Evolutionary conservation across 2,329 filamentous ascomycete genomes (phyloP).

Genomic region (Sodiomyces alkalinus): DNA sequence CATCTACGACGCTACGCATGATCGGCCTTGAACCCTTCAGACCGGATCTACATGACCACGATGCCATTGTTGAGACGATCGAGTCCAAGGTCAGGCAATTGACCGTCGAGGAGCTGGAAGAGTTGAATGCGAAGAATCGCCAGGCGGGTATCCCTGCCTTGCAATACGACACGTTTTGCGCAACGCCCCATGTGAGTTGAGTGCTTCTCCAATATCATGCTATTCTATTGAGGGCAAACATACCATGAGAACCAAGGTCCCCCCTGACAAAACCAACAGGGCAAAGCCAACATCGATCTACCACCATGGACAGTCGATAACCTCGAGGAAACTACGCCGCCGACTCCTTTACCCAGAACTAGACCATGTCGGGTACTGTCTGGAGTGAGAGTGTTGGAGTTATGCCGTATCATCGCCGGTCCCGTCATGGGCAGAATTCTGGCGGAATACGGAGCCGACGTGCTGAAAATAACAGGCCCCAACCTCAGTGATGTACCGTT

Average conservation of each 20-base stretch:
- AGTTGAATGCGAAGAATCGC: conserved; percentile 34
- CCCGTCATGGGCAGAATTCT: conserved; percentile 57
- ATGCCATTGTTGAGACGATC: conserved; percentile 41
- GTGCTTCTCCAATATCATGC: too few relatives aligned
- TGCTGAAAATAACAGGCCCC: conserved; percentile 56
- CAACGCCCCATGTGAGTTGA: conserved; percentile 31
- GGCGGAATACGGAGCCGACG: conserved; percentile 61
- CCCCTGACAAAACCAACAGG: conserved; percentile 24
- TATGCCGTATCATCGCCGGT: conserved; percentile 62
- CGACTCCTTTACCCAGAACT: conserved; percentile 19
- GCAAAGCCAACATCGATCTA: conserved; percentile 21
- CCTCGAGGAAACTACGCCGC: conserved; percentile 34
- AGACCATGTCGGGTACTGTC: conserved; percentile 21
- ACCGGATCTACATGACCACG: conserved; percentile 45
- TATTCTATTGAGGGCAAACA: too few relatives aligned
- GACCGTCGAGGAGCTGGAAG: conserved; percentile 39
- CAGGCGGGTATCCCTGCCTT: conserved; percentile 47
- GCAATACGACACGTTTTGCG: conserved; percentile 42
- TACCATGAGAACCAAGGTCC: background rate
- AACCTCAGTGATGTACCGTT: conserved; percentile 56
- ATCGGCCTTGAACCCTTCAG: conserved; percentile 48
- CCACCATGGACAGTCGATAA: conserved; percentile 33
- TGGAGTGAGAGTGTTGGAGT: conserved; percentile 58
- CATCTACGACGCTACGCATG: conserved; percentile 54
- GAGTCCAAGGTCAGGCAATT: conserved; percentile 41